Conservation (phyloP, 441 rosid species). For the Hura crepitans region DNA sequence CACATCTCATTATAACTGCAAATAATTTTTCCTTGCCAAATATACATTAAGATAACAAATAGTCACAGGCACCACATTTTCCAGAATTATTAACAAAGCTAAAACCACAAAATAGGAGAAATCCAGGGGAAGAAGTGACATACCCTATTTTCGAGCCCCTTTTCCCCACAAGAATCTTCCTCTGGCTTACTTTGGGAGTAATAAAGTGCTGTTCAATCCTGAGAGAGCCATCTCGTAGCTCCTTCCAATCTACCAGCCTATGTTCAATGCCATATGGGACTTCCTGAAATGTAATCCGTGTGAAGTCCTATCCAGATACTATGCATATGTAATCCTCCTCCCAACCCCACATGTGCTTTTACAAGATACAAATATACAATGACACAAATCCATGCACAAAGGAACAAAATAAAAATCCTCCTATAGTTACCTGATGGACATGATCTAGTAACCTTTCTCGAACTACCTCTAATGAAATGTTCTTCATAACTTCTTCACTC, state of each 20-base stretch:
- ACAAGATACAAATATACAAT: no score
- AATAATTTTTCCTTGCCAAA: not conserved
- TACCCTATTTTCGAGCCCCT: constrained; percentile 83
- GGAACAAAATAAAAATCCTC: not conserved
- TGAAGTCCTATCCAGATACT: not conserved
- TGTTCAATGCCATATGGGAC: constrained; percentile 81
- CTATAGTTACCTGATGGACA: constrained; percentile 67
- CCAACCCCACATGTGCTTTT: not conserved
- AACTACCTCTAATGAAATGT: constrained; percentile 81
- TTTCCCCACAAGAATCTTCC: constrained; percentile 90
- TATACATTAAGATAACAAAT: not conserved
- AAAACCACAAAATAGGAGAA: constrained; percentile 1
- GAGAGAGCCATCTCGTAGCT: constrained; percentile 72
- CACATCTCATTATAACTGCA: not conserved
- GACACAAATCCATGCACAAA: not conserved
- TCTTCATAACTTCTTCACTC: constrained; percentile 90
- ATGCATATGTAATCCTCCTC: not conserved
- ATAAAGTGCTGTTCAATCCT: constrained; percentile 88
- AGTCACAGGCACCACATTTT: not conserved
- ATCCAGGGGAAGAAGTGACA: constrained; percentile 14
- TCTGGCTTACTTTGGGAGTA: constrained; percentile 70
- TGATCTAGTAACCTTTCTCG: constrained; percentile 83
- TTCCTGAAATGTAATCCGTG: constrained; percentile 47
- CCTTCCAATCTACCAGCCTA: constrained; percentile 84
- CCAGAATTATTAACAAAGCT: not conserved